Conservation (phyloP, 2,329 filamentous ascomycete genomes). For the Aspergillus spinulosporus region DNA sequence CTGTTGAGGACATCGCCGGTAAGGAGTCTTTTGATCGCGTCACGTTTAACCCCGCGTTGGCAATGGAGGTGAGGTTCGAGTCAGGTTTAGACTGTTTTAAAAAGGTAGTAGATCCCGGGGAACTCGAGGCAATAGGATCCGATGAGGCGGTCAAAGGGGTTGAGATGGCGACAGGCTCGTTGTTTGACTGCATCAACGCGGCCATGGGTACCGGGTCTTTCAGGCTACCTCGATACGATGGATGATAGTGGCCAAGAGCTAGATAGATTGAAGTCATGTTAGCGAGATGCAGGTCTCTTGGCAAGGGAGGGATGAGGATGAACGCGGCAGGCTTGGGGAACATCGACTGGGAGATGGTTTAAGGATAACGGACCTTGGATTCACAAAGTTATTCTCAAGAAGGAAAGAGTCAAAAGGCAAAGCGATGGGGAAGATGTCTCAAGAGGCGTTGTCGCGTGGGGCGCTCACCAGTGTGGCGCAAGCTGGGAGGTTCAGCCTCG, state of each 20-base stretch:
- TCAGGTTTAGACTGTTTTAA: slow-evolving; percentile 41
- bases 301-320: slow-evolving; percentile 3
- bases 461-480: slow-evolving; percentile 48
- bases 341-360: background rate
- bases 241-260: slow-evolving; percentile 34
- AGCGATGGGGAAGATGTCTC: slow-evolving; percentile 13
- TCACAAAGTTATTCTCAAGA: background rate
- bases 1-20: slow-evolving; percentile 47
- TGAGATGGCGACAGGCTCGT: slow-evolving; percentile 42
- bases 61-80: slow-evolving; percentile 43
- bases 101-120: slow-evolving; percentile 35
- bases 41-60: slow-evolving; percentile 45
- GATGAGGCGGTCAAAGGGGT: slow-evolving; percentile 35
- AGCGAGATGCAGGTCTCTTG: slow-evolving; percentile 22
- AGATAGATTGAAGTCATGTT: slow-evolving; percentile 38
- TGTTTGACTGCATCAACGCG: slow-evolving; percentile 44
- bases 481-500: slow-evolving; percentile 43
- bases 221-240: slow-evolving; percentile 33
- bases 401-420: slow-evolving; percentile 11
- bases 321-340: background rate
- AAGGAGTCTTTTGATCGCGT: slow-evolving; percentile 39
- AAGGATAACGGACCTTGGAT: slow-evolving; percentile 6
- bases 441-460: slow-evolving; percentile 35
- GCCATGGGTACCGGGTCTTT: slow-evolving; percentile 43
- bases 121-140: slow-evolving; percentile 31